Evolutionary conservation across 2,329 filamentous ascomycete species (phyloP), one percentile per base, ranked within the genome.

Genomic region (Verticillium nonalfalfae): DNA sequence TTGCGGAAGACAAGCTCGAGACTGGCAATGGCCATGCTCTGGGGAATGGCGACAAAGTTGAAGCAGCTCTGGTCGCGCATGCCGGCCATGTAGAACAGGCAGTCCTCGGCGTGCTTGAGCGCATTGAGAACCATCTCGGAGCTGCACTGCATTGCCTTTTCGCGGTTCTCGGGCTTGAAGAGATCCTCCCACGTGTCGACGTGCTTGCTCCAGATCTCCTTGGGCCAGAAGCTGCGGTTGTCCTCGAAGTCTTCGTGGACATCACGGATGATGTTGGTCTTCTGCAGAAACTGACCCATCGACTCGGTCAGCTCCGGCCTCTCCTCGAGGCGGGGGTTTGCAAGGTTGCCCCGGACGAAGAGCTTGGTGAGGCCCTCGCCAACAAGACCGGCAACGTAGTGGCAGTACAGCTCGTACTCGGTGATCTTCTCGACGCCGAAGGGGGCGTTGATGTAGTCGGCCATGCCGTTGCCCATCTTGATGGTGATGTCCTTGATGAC

Each of bases 391-490:
- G 95, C 95, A 35, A 99, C 95, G 72, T 98, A 98, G 76, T 96
- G 93, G 78, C 95, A 99, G 81, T 99, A 99, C 60, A 93, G 80
- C 78, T 99, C 93, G 75, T 98, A 99, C 68, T 98, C 93, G 59
- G 89, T 83, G 68, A 96, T 78, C 0, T 90, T 94, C 71, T 92
- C 83, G 62, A 98, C 89, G 57, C 92, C 92, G 63, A 92, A 86
- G 66, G 85, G 79, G 14, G 91, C 88, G 69, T 96, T 95, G 50
- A 86, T 90, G 74, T 96, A 99, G 77, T 99, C 94, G 34, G 95
- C 95, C 95, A 99, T 99, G 68, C 95, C 95, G 71, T 98, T 93
- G 66, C 93, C 94, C 95, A 99, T 99, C 78, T 92, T 90, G 71
- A 88, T 81, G 36, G 93, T 92, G 72, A 98, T 97, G 69, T 98